Conservation (phyloP, 768 basidiomycete genomes). For the Rhizopogon sp. region DNA sequence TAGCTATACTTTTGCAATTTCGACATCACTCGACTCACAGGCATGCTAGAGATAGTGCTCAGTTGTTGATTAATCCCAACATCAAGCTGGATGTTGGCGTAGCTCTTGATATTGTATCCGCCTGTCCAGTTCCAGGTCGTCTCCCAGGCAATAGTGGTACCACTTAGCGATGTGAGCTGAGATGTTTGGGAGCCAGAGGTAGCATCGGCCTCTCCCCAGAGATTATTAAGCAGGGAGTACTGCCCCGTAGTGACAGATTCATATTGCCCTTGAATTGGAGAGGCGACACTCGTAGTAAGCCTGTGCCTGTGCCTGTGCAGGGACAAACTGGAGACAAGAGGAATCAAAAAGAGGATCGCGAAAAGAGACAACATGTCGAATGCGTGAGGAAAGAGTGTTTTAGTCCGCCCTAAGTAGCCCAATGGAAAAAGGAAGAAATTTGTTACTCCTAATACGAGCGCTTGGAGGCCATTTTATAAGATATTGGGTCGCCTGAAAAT, state of each 20-base stretch:
- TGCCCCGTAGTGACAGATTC: conserved; percentile 38
- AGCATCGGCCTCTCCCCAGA: conserved; percentile 36
- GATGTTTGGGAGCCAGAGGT: conserved; percentile 50
- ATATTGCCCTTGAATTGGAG: conserved; percentile 42
- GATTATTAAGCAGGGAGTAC: conserved; percentile 49
- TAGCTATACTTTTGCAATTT: neutral
- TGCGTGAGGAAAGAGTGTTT: too few species aligned
- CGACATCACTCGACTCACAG: conserved; percentile 31
- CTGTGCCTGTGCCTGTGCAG: neutral
- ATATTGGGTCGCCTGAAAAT: too few species aligned
- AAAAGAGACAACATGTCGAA: neutral
- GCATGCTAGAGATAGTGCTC: conserved; percentile 48
- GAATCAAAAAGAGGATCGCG: conserved; percentile 12
- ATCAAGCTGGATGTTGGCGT: conserved; percentile 51
- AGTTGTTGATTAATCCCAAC: conserved; percentile 47
- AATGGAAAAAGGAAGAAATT: too few species aligned
- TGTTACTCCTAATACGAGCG: too few species aligned
- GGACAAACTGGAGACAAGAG: conserved; percentile 14
- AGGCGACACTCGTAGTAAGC: conserved; percentile 16
- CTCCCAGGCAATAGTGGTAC: conserved; percentile 42
- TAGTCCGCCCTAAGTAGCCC: too few species aligned
- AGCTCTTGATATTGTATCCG: conserved; percentile 49
- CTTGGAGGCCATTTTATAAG: too few species aligned
- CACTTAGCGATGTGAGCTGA: conserved; percentile 36
- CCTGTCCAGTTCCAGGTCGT: conserved; percentile 52